Conservation (phyloP, 768 basidiomycete species). For the Rhodocollybia butyracea region DNA sequence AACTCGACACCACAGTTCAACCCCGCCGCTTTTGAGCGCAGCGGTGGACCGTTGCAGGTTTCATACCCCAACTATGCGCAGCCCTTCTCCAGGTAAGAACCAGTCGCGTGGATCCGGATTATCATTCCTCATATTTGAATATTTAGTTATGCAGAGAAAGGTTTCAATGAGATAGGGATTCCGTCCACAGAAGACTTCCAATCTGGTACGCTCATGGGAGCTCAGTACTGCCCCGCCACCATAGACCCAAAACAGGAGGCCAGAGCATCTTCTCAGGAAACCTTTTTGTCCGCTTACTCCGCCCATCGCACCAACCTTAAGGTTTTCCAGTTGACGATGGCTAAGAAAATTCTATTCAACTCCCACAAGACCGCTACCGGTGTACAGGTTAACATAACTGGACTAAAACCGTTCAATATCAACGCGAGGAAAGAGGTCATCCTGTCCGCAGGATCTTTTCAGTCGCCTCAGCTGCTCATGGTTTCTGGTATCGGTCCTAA, state of each 20-base stretch:
- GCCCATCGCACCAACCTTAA: not conserved
- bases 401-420: not conserved
- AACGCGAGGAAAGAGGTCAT: slow-evolving; percentile 14
- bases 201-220: not conserved
- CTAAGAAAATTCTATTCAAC: not conserved
- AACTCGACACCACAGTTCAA: not conserved
- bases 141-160: not conserved
- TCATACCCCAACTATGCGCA: not conserved
- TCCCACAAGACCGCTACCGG: not conserved
- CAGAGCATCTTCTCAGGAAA: not conserved
- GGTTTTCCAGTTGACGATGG: not conserved
- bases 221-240: not conserved
- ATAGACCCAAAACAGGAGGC: not conserved
- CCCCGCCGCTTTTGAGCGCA: not conserved
- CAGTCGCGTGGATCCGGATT: not conserved
- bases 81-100: not conserved
- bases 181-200: not conserved
- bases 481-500: slow-evolving; percentile 35
- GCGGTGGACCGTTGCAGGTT: not conserved
- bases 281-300: not conserved
- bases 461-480: slow-evolving; percentile 23
- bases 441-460: slow-evolving; percentile 22
- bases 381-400: not conserved
- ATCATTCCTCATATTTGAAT: not conserved
- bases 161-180: not conserved